Base-by-base conservation (phyloP, 1,284 basidiomycete genomes). In the Anthracocystis walkeri region DNA sequence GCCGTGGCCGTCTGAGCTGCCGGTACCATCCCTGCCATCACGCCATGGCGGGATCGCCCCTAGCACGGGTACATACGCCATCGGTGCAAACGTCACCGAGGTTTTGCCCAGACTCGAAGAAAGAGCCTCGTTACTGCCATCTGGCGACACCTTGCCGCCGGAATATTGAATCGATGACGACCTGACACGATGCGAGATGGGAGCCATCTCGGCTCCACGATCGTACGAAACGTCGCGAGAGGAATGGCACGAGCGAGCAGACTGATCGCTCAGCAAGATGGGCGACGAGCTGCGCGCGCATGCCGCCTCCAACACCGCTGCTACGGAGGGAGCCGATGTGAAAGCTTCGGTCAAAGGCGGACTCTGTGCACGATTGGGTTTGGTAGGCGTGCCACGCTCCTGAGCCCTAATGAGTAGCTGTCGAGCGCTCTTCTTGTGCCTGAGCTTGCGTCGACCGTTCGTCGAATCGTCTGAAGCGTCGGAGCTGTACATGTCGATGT, bases 371-470 rank as follows among this genome's bases (percentile, higher is more conserved):
- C 80, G 61, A 10, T 75, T 69, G 16, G 77, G 67, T 31, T 80
- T 81, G 23, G 79, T 82, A 0, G 80, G 80, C 16, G 80, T 82
- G 3, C 72, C 73, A 14, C 77, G 63, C 54, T 81, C 75, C 50
- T 82, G 80, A 18, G 80, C 80, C 49, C 71, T 55, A 38, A 82
- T 74, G 27, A 75, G 65, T 27, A 81, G 63, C 62, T 81, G 79
- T 3, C 79, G 62, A 10, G 79, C 74, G 46, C 78, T 80, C 54
- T 72, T 72, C 60, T 69, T 72, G 52, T 76, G 74, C 31, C 27
- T 50, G 18, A 76, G 54, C 20, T 29, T 52, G 52, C 57, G 68
- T 29, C 60, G 53, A 2, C 48, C 62, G 2, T 20, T 41, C 12
- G 33, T 42, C 12, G 60, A 60, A 40, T 68, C 68, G 50, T 75